phyloP scores from a whole-genome alignment of 768 basidiomycete genomes.

The Calocybe indica region DNA sequence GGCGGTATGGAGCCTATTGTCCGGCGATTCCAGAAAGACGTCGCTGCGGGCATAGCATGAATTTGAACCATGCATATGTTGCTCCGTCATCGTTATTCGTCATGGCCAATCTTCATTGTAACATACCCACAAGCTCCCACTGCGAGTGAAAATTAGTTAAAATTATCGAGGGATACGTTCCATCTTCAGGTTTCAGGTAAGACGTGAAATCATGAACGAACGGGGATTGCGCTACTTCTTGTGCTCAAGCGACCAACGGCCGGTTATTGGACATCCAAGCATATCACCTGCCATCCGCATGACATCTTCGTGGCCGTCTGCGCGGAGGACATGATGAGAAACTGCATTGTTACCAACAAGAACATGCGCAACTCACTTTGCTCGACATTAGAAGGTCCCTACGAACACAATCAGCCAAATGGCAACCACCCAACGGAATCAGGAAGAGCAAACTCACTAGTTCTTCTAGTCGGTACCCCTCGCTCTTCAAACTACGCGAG shows the following conservation, averaged over 20 bases:
- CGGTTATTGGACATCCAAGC: constrained; percentile 35
- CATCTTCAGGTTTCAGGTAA: no score
- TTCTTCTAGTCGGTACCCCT: constrained; percentile 38
- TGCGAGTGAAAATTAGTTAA: no score
- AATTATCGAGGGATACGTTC: no score
- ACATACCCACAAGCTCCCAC: no score
- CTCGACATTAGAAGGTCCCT: not conserved
- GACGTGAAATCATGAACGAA: no score
- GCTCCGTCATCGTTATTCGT: no score
- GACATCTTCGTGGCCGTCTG: constrained; percentile 36
- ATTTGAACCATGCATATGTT: not conserved
- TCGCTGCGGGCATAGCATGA: constrained; percentile 11
- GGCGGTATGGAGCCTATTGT: constrained; percentile 41
- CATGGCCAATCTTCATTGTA: no score
- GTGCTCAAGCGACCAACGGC: constrained; percentile 15
- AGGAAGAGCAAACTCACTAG: constrained; percentile 20
- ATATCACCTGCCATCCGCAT: constrained; percentile 34
- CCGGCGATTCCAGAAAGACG: constrained; percentile 26
- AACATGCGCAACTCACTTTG: not conserved
- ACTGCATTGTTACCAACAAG: not conserved
- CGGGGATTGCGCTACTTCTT: no score
- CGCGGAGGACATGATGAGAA: not conserved
- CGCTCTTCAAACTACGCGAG: constrained; percentile 22
- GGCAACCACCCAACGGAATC: not conserved
- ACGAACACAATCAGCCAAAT: not conserved